Percentiles rank a stretch among this genome's conserved stretches.
phyloP scores from a whole-genome alignment of 148 eudicot species.

The Rhododendron williamsianum region DNA sequence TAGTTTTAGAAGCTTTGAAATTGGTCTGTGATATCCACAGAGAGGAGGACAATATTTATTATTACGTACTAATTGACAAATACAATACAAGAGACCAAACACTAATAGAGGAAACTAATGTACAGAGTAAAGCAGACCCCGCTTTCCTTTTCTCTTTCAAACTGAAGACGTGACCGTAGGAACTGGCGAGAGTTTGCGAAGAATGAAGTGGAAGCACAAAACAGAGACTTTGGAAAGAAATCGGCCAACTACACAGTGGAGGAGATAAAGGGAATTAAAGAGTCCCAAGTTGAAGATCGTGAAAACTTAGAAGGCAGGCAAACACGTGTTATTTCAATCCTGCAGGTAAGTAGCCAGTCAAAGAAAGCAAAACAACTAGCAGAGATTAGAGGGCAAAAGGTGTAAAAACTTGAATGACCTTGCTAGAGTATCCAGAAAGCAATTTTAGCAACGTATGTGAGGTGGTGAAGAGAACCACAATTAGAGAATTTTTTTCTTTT shows the following conservation, averaged over 20 bases:
- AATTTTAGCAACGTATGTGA: neutral
- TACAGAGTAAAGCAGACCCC: neutral
- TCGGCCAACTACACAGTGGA: neutral
- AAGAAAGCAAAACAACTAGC: neutral
- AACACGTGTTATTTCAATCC: neutral
- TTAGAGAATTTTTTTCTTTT: neutral
- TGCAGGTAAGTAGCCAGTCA: neutral
- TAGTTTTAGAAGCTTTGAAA: neutral
- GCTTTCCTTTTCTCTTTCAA: neutral
- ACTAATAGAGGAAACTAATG: neutral
- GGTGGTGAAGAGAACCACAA: neutral
- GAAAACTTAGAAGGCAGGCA: neutral
- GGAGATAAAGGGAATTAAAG: neutral
- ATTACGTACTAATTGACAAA: neutral
- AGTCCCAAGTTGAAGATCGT: neutral
- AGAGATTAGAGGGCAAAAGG: neutral
- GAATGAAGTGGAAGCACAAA: neutral
- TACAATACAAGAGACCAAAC: neutral
- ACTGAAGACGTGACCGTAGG: neutral
- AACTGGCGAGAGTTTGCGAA: neutral
- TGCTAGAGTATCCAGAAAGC: neutral
- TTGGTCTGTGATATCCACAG: neutral
- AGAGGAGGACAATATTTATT: too few species aligned
- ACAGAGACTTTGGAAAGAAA: neutral
- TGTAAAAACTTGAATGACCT: neutral